Percentiles rank a stretch among this genome's conserved stretches.
These are phyloP conservation scores for Thelonectria blattea DNA, from an alignment of 2,329 filamentous ascomycete species.

Conservation along the genomic window DNA sequence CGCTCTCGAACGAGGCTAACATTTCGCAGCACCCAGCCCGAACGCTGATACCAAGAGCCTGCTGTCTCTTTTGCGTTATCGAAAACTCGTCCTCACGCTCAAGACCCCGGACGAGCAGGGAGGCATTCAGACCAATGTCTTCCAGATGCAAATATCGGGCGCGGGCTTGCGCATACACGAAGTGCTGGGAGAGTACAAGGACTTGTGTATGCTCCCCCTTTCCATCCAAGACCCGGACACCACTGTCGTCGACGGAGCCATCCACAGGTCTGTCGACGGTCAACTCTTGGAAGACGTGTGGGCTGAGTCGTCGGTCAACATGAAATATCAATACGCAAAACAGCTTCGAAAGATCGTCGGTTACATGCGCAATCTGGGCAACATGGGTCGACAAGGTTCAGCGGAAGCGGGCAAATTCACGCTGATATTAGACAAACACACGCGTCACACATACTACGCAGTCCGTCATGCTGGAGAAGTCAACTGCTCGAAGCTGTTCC, in stretches of 20 bases:
- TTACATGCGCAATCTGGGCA: conserved; percentile 26
- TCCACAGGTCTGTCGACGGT: conserved; percentile 28
- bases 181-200: conserved; percentile 15
- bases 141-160: conserved; percentile 28
- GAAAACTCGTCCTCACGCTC: conserved; percentile 22
- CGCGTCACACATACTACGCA: conserved; percentile 38
- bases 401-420: conserved; percentile 33
- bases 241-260: conserved; percentile 5
- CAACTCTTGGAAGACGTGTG: conserved; percentile 40
- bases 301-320: conserved; percentile 26
- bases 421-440: conserved; percentile 39
- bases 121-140: not conserved
- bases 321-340: conserved; percentile 34
- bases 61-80: conserved; percentile 26
- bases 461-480: conserved; percentile 28
- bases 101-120: not conserved
- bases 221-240: conserved; percentile 15
- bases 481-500: conserved; percentile 26
- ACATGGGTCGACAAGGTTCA: conserved; percentile 1
- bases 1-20: not conserved
- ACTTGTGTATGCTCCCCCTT: conserved; percentile 25
- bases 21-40: conserved; percentile 22
- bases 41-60: conserved; percentile 26
- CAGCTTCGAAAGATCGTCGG: conserved; percentile 39
- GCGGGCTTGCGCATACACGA: conserved; percentile 31